phyloP scores from a whole-genome alignment of 805 yeast genomes.

The Wickerhamiella cacticola region DNA sequence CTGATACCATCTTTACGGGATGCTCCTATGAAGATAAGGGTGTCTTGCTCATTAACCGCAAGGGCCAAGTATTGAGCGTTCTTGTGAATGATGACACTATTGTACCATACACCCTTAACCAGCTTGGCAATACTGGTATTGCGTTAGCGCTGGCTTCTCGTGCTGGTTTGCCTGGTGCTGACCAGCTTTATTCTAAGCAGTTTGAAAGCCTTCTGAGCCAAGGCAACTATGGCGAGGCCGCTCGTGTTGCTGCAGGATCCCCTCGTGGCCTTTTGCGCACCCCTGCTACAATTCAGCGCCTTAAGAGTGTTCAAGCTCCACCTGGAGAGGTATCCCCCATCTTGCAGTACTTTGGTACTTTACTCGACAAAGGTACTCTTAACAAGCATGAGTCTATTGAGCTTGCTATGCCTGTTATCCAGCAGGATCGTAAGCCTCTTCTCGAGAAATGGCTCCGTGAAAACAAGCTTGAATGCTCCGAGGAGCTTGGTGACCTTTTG shows the following conservation, averaged over 20 bases:
- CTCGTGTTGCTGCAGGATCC: constrained; percentile 92
- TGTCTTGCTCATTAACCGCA: constrained; percentile 82
- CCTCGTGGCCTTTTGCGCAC: constrained; percentile 72
- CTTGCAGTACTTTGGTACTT: constrained; percentile 78
- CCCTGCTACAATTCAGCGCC: constrained; percentile 83
- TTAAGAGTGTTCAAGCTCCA: constrained; percentile 78
- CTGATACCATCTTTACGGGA: constrained; percentile 90
- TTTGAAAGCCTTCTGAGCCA: constrained; percentile 71
- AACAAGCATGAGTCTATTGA: constrained; percentile 90
- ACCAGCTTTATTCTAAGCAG: constrained; percentile 77
- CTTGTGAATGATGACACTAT: constrained; percentile 75
- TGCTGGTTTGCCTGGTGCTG: constrained; percentile 97
- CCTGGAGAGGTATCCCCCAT: constrained; percentile 95
- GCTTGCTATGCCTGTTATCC: constrained; percentile 87
- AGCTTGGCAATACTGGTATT: constrained; percentile 71
- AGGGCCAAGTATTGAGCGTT: constrained; percentile 90
- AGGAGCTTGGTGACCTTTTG: constrained; percentile 92
- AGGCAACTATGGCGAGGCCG: constrained; percentile 87
- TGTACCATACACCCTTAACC: constrained; percentile 78
- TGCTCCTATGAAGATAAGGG: constrained; percentile 64
- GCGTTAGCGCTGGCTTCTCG: constrained; percentile 85
- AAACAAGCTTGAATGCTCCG: constrained; percentile 88
- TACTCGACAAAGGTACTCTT: constrained; percentile 83
- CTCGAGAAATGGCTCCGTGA: constrained; percentile 95
- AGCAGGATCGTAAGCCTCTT: constrained; percentile 85